Base-by-base conservation (phyloP, 768 basidiomycete species). In the Russula earlei region DNA sequence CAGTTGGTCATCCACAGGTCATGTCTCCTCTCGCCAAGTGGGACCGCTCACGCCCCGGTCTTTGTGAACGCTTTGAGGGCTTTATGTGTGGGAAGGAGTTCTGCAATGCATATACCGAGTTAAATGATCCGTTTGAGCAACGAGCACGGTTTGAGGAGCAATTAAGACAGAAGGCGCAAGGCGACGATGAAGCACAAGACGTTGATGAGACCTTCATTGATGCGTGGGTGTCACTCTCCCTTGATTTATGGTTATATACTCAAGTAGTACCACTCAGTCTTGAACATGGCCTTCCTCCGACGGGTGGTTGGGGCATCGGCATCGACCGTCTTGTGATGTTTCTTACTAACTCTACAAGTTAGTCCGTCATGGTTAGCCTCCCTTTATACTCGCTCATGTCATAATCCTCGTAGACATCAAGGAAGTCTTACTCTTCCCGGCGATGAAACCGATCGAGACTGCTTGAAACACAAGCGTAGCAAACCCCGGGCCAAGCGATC, bases 21-120 rank as follows among this genome's bases (percentile, higher is more conserved):
- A 99, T 99, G 96, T 97, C 95, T 0, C 96, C 96, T 3, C 84
- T 99, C 34, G 96, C 96, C 70, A 99, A 99, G 76, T 91, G 88
- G 81, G 94, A 98, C 71, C 90, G 96, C 61, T 90, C 89, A n/a
- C 83, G 91, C 40, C 91, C 93, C 0, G 96, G 96, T 37, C 79
- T 99, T 24, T 98, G 96, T 71, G 96, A 99, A 71, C 92, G 96
- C 17, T 99, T 99, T 74, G 96, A 99, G 70, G 91, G 83, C 9
- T 99, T 99, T 81, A 81, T 99, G 79, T 95, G 92, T 51, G 91
- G 91, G 56, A 94, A 96, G 78, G 95, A 97, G 72, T 84, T 98
- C 71, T 94, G 91, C 77, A 98, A 99, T 66, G 95, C 96, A 22
- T 99, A 99, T 70, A 99, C 96, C 40, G 96, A 99, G 77, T 81